Percentiles rank a stretch among this genome's conserved stretches.
phyloP scores from a whole-genome alignment of 2,329 filamentous ascomycete genomes.

The Stachybotrys elegans region DNA sequence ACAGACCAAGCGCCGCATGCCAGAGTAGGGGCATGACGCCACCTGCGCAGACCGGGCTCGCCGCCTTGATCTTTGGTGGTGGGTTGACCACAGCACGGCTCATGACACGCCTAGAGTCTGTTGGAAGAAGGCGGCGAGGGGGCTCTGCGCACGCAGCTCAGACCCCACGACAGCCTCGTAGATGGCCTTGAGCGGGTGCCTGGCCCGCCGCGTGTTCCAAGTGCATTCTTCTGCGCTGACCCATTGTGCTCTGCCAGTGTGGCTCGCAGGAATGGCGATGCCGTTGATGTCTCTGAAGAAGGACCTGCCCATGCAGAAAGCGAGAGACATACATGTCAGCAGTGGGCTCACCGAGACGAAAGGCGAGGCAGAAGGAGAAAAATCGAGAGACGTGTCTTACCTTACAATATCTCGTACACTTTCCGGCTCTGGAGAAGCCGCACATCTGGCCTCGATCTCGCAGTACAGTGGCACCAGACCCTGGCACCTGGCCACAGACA shows the following conservation, averaged over 20 bases:
- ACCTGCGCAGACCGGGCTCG: too few species aligned
- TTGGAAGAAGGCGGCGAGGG: slow-evolving; percentile 4
- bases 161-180: slow-evolving; percentile 2
- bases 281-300: slow-evolving; percentile 9
- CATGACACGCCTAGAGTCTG: slow-evolving; percentile 3
- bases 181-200: slow-evolving; percentile 1
- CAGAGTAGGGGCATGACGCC: too few species aligned
- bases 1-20: too few species aligned
- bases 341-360: too few species aligned
- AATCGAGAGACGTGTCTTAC: slow-evolving; percentile 1
- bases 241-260: slow-evolving; percentile 3
- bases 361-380: not conserved
- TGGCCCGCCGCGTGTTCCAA: slow-evolving; percentile 6
- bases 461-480: slow-evolving; percentile 6
- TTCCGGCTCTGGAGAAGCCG: slow-evolving; percentile 4
- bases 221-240: slow-evolving; percentile 1
- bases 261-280: slow-evolving; percentile 1
- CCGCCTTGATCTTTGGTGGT: too few species aligned
- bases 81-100: too few species aligned
- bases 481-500: slow-evolving; percentile 4
- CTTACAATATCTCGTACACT: slow-evolving; percentile 6
- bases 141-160: not conserved
- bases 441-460: slow-evolving; percentile 6
- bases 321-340: not conserved
- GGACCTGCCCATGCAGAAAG: not conserved